phyloP scores from a whole-genome alignment of 1,284 basidiomycete species.

The Marasmius sp. region DNA sequence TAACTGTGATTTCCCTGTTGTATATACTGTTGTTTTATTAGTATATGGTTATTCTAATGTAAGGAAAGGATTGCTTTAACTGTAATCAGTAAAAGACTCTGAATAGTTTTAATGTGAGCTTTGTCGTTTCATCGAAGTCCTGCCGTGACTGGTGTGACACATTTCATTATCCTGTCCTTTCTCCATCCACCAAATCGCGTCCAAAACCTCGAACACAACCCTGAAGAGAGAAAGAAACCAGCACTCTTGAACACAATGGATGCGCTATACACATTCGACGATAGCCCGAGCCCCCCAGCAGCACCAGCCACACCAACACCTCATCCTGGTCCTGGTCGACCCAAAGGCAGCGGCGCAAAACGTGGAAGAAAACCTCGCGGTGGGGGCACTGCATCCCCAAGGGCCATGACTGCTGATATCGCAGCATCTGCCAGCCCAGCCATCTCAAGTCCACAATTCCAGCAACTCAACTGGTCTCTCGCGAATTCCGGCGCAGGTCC shows the following conservation, averaged over 20 bases:
- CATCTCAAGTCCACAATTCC: conserved; percentile 29
- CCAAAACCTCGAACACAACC: background rate
- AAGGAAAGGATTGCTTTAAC: background rate
- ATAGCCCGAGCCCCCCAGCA: conserved; percentile 11
- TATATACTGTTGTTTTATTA: background rate
- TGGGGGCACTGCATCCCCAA: conserved; percentile 26
- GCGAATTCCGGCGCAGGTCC: conserved; percentile 20
- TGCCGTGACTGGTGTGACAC: background rate
- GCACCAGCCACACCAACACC: conserved; percentile 22
- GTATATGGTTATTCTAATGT: background rate
- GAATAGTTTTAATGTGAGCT: background rate
- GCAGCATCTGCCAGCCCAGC: conserved; percentile 12
- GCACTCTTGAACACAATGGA: conserved; percentile 8
- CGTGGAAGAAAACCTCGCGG: conserved; percentile 60
- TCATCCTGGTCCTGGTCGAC: conserved; percentile 31
- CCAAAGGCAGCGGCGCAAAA: conserved; percentile 45
- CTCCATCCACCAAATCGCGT: background rate
- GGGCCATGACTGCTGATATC: conserved; percentile 16
- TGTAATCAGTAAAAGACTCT: background rate
- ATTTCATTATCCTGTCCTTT: background rate
- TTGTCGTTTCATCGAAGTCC: too few species aligned
- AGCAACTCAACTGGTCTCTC: conserved; percentile 42
- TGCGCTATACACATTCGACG: conserved; percentile 10
- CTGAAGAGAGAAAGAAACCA: background rate
- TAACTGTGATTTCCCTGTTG: background rate